phyloP scores from a whole-genome alignment of 2,329 filamentous ascomycete genomes.

The Phialophora chinensis region DNA sequence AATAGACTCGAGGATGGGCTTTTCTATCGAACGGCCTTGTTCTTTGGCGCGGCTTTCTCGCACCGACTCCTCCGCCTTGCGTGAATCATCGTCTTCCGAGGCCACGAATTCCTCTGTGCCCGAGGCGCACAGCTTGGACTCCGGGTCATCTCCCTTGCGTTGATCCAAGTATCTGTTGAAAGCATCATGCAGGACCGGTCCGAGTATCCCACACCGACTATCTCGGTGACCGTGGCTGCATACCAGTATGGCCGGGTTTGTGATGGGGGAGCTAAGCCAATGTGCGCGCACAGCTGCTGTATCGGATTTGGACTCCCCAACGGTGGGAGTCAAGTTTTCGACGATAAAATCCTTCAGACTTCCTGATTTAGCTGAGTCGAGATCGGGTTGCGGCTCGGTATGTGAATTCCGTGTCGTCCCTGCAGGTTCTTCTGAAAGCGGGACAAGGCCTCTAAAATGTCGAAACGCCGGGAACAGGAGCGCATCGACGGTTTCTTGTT shows the following conservation, averaged over 20 bases:
- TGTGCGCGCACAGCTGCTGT: slow-evolving; percentile 64
- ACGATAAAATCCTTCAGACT: slow-evolving; percentile 54
- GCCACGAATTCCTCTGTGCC: slow-evolving; percentile 4
- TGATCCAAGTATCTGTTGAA: slow-evolving; percentile 59
- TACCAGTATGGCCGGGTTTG: slow-evolving; percentile 68
- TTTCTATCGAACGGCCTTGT: neutral
- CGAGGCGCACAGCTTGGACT: slow-evolving; percentile 15
- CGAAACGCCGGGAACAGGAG: slow-evolving; percentile 84
- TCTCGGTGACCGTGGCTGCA: slow-evolving; percentile 88
- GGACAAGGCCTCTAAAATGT: slow-evolving; percentile 68
- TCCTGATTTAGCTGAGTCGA: slow-evolving; percentile 24
- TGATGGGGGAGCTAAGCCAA: slow-evolving; percentile 18
- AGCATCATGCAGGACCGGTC: slow-evolving; percentile 72
- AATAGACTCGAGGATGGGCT: neutral
- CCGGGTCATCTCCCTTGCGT: slow-evolving; percentile 4
- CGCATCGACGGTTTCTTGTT: slow-evolving; percentile 57
- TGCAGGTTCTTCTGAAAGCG: slow-evolving; percentile 36
- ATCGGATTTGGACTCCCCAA: slow-evolving; percentile 57
- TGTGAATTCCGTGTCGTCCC: neutral
- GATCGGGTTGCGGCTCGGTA: neutral
- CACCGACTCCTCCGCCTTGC: neutral
- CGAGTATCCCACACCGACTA: slow-evolving; percentile 78
- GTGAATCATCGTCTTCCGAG: slow-evolving; percentile 1
- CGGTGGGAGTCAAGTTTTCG: slow-evolving; percentile 58
- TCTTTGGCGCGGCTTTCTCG: neutral